Base-by-base conservation (phyloP, 176 grass and related monocot genomes). In the Phyllostachys edulis region DNA sequence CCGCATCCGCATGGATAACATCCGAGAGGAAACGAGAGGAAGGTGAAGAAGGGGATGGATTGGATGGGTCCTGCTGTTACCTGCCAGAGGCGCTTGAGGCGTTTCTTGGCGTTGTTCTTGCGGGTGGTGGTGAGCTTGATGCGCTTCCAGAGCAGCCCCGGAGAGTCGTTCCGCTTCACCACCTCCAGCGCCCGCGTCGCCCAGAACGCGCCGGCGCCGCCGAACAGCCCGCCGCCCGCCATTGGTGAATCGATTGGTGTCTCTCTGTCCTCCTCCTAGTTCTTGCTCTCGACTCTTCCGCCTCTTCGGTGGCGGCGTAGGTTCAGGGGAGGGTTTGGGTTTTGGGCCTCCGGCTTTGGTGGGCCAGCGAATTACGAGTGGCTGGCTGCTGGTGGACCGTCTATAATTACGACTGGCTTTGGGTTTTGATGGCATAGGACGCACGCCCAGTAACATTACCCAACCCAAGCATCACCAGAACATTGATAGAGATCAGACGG, bases 41-140 rank as follows among this genome's bases (percentile, higher is more conserved):
- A 21, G 8, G 2, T 46, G 5, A 3, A 6, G 24, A 29, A 18
- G 7, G 7, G 34, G 13, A 21, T 15, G 8, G 3, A 12, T 16
- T 13, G 23, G 52, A 59, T 85, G n/a, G 23, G 18, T 59, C 17
- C 42, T 85, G 21, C 24, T 60, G 23, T 77, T 68, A 98, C 96
- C 96, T 98, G 96, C 91, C 96, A 95, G 76, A 98, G 85, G 23
- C 93, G 83, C 72, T 80, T 89, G 62, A 95, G 89, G 84, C 93
- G 89, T 71, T 95, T 98, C 89, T 95, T 94, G 69, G 96, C 96
- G 73, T 98, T 92, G 89, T 87, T 91, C 83, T 92, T 98, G 80
- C 96, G 93, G 56, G 96, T 94, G 84, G 93, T 90, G 63, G 91
- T 98, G 52, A 98, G 93, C 75, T 95, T 98, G 70, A 95, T 95